Evolutionary conservation across 2,329 filamentous ascomycete species (phyloP).

Genomic region (Phaeomoniella chlamydospora): DNA sequence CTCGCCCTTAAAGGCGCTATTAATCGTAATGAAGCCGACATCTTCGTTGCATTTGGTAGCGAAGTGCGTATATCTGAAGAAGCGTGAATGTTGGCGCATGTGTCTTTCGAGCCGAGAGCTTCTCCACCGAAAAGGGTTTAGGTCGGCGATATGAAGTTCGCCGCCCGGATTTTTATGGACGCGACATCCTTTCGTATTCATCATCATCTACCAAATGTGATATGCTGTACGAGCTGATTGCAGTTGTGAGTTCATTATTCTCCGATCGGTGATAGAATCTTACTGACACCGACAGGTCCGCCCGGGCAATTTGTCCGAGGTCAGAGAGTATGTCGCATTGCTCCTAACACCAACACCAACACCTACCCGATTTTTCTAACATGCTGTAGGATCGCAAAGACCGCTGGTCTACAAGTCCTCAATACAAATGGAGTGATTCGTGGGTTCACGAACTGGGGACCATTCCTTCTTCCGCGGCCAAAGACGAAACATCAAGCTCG

Average conservation of each 20-base stretch:
- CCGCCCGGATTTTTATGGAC: neutral
- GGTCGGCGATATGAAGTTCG: neutral
- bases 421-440: slow-evolving; percentile 76
- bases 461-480: slow-evolving; percentile 71
- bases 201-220: slow-evolving; percentile 8
- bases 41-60: neutral
- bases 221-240: slow-evolving; percentile 98
- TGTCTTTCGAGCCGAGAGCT: too few species aligned
- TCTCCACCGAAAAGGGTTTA: neutral
- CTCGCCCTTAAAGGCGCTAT: neutral
- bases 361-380: slow-evolving; percentile 4
- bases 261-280: slow-evolving; percentile 1
- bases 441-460: slow-evolving; percentile 88
- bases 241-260: slow-evolving; percentile 53
- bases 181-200: neutral
- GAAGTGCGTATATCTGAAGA: too few species aligned
- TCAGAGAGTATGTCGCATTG: slow-evolving; percentile 65
- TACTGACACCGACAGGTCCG: slow-evolving; percentile 52
- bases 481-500: slow-evolving; percentile 67
- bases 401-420: slow-evolving; percentile 71
- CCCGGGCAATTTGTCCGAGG: slow-evolving; percentile 75
- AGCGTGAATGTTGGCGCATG: too few species aligned
- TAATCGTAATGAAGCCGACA: neutral
- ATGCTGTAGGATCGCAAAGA: slow-evolving; percentile 61
- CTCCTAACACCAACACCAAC: slow-evolving; percentile 3